Evolutionary conservation across 2,329 filamentous ascomycete genomes (phyloP).

Genomic region (Cladosporium sp.): DNA sequence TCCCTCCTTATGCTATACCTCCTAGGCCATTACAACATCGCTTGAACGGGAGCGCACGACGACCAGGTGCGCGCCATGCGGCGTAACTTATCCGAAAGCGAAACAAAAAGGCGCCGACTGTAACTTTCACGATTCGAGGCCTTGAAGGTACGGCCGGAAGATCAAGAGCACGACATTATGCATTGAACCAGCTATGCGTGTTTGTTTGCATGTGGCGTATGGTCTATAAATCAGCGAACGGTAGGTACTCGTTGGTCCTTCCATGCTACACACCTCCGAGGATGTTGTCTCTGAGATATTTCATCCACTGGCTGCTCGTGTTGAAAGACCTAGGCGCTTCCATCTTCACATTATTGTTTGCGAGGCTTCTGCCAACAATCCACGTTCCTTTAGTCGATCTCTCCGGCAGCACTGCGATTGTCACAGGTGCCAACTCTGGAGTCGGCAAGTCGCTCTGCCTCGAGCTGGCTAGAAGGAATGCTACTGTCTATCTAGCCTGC

Average conservation of each 20-base stretch:
- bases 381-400: slow-evolving; percentile 3
- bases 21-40: no score
- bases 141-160: background rate
- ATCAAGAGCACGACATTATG: background rate
- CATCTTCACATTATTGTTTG: background rate
- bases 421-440: slow-evolving; percentile 26
- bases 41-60: no score
- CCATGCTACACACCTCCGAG: background rate
- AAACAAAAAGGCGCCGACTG: background rate
- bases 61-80: no score
- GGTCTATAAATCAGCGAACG: background rate
- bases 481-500: slow-evolving; percentile 18
- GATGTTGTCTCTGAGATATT: background rate
- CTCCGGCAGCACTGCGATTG: slow-evolving; percentile 20
- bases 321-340: background rate
- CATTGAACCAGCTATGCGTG: background rate
- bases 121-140: background rate
- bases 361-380: background rate
- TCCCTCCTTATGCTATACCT: no score
- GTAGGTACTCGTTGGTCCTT: background rate
- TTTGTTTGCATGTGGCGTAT: background rate
- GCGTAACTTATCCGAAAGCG: no score
- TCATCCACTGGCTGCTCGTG: background rate
- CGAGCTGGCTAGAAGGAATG: slow-evolving; percentile 15
- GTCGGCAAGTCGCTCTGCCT: slow-evolving; percentile 22